Evolutionary conservation across 352 stramenopile genomes (phyloP), one percentile per base, ranked within the genome.

Genomic region (Phytophthora vignae): DNA sequence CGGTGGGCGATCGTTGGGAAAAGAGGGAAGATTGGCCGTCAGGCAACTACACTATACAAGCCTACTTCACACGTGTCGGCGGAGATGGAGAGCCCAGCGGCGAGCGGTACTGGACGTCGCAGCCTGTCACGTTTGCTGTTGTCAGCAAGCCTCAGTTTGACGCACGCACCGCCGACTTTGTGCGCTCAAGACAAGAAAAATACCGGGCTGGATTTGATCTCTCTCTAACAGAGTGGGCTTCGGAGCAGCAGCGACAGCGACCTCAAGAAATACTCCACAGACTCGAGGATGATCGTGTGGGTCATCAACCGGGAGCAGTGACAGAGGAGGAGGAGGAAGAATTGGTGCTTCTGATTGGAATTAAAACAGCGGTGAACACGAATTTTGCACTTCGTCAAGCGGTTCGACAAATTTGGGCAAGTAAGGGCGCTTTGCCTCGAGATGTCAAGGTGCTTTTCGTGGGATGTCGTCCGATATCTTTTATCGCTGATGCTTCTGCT

Each of bases 401-500:
- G 3, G 77, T 81, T 52, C 70, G 74, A 49, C 70, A 81, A 11
- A 70, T 73, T 4, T 84, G 77, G 77, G 77, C 66, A 1, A 70
- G 49, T 21, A 19, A 49, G 36, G 19, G 21, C 6, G 14, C 49
- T 2, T 55, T 71, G 6, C 65, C 67, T 15, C 21, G 12, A 2
- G 63, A 48, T 0, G 59, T 70, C 1, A 31, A 33, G 4, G 62
- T 78, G 1, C 10, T 77, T 56, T 83, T 83, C 29, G 8, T 69
- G 7, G 73, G 76, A 0, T 83, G 69, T 25, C 60, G 54, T 49
- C 12, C n/a, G n/a, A n/a, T n/a, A n/a, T n/a, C n/a, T n/a, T n/a
- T n/a, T n/a, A 15, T 49, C 9, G 42, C 15, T 21, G 42, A 49
- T 11, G 42, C n/a, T 49, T 49, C 14, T 49, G 8, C 8, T 21